Conservation (phyloP, 352 stramenopile species). For the Phytophthora hybrid region DNA sequence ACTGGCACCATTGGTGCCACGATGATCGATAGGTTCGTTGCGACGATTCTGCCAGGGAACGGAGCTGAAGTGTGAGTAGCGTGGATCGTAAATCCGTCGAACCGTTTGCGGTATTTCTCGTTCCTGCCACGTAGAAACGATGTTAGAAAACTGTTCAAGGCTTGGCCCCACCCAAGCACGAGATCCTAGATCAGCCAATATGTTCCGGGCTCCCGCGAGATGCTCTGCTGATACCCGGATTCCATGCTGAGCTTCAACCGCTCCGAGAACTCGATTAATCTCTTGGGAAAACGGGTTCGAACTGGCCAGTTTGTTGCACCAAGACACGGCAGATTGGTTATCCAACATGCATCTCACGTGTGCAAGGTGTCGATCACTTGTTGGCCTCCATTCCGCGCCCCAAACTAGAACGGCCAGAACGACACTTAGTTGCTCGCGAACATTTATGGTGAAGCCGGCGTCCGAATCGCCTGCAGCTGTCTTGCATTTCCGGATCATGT, state of each 20-base stretch:
- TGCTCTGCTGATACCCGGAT: not conserved
- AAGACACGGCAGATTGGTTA: too few species aligned
- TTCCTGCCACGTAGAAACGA: not conserved
- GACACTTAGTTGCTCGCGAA: too few species aligned
- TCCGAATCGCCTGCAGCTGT: too few species aligned
- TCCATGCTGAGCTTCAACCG: not conserved
- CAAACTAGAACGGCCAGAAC: too few species aligned
- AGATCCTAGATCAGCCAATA: slow-evolving; percentile 8
- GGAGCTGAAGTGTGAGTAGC: slow-evolving; percentile 8
- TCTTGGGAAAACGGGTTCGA: not conserved
- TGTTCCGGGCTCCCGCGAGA: not conserved
- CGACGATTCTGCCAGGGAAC: slow-evolving; percentile 11
- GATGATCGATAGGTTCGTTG: not conserved
- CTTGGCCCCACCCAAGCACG: not conserved
- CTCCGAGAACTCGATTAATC: not conserved
- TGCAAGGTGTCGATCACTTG: too few species aligned
- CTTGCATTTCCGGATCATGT: too few species aligned
- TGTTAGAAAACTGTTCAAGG: too few species aligned
- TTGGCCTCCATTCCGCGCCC: too few species aligned
- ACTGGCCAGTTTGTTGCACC: too few species aligned
- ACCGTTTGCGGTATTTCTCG: slow-evolving; percentile 1
- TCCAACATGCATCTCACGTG: too few species aligned
- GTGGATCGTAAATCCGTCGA: not conserved
- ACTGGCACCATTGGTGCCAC: not conserved
- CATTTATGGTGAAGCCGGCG: too few species aligned